Evolutionary conservation across 2,329 filamentous ascomycete genomes (phyloP), one percentile per base, ranked within the genome.

Genomic region (Aureobasidium leucospermi): DNA sequence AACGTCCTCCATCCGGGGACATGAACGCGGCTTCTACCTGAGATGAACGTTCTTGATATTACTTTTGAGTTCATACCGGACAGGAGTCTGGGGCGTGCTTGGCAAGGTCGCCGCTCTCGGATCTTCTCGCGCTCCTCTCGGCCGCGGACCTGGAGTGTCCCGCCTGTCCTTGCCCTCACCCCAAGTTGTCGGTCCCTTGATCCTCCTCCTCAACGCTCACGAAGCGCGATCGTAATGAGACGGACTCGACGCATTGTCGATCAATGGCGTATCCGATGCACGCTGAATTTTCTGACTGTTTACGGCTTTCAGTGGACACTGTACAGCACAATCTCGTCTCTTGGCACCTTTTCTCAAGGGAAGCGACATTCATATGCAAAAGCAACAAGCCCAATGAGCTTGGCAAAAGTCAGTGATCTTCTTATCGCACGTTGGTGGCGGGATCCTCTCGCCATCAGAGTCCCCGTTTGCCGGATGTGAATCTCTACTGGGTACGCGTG

Each of bases 361-460:
- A 31, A 19, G 34, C 19, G 8, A 11, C 28, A 32, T 6, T 51
- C n/a, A 29, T 16, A 38, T 42, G 15, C 19, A 29, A 42, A 23
- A 8, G 45, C 36, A 42, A 56, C 39, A 41, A 19, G 49, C 38
- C 23, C 29, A 8, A 57, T 19, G 39, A 10, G 32, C 53, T 57
- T 57, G 53, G 42, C 42, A 29, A 29, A 57, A 47, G 32, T 31
- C 28, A 56, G n/a, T 19, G 29, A 45, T 45, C 36, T 45, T 45
- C 39, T 56, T 56, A 56, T 56, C 52, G 41, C 16, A 28, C 39
- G 11, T 38, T 19, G 49, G 52, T 56, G 52, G 52, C 52, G 52
- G 36, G 16, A 36, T 31, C 11, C 53, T 47, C 28, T 32, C 41
- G 36, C 23, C 23, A 23, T 45, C 39, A 46, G 10, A 16, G 53